Evolutionary conservation across 2,329 filamentous ascomycete genomes (phyloP), one percentile per base, ranked within the genome.

Genomic region (Fusarium sp.): DNA sequence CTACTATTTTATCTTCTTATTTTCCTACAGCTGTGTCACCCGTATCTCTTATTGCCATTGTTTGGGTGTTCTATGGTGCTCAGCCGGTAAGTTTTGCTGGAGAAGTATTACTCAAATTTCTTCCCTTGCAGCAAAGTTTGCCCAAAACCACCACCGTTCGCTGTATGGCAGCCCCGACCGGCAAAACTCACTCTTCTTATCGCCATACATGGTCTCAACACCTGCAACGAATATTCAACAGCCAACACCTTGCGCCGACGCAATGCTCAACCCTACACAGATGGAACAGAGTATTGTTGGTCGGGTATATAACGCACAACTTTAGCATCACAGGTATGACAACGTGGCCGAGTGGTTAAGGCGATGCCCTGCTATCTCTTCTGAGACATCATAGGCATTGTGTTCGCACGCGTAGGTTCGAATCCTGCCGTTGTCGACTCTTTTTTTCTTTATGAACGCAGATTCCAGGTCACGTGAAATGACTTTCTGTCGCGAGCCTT

Each of bases 371-470:
- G 62, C 62, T 65, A 65, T 65, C 62, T 63, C 34, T 37, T 48
- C 9, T 5, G 60, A 59, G 61, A 65, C 62, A 59, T 65, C 46
- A 65, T 48, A 65, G 62, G 62, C 62, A 65, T 65, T 65, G 62
- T 65, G 60, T 65, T 65, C 62, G 62, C 60, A 65, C 60, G 62
- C 62, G 62, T 65, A 65, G 62, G 62, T 65, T 65, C 62, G 62
- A 65, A 65, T 65, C 62, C 62, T 65, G 62, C 62, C 60, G 62
- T 65, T 65, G 62, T 65, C 60, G 62, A 20, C 25, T n/a, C 13
- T 27, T 59, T 20, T 20, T 20, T 20, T 20, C 20, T 20, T 20
- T 20, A 20, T 20, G 20, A 20, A 20, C 20, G 20, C 20, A 20
- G 20, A 20, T 20, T 20, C 20, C 20, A 37, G 16, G n/a, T 11